Evolutionary conservation across 2,329 filamentous ascomycete genomes (phyloP).

Genomic region (Fusarium foetens): DNA sequence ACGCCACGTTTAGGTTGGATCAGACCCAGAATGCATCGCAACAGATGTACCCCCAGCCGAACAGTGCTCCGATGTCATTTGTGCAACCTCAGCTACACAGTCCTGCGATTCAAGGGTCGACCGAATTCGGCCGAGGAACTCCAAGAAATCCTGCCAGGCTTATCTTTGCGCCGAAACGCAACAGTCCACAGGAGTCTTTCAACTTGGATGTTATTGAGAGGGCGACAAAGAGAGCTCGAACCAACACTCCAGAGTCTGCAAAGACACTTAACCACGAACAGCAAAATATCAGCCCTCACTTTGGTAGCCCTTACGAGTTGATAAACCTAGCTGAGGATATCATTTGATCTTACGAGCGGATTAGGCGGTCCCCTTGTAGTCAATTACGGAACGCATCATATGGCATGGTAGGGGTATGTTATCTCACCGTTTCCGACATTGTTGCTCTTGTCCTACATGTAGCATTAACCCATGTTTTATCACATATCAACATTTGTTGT

Average conservation of each 20-base stretch:
- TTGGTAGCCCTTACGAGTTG: conserved; percentile 37
- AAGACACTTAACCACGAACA: conserved; percentile 60
- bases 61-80: conserved; percentile 30
- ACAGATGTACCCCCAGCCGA: conserved; percentile 47
- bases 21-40: conserved; percentile 55
- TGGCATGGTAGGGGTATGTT: background rate
- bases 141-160: conserved; percentile 2
- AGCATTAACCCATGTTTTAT: background rate
- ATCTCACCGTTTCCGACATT: conserved; percentile 1
- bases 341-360: background rate
- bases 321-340: background rate
- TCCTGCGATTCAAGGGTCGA: conserved; percentile 8
- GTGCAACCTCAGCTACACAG: conserved; percentile 26
- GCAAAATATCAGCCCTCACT: conserved; percentile 45
- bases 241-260: conserved; percentile 49
- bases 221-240: conserved; percentile 57
- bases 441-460: background rate
- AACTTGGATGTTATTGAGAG: conserved; percentile 45
- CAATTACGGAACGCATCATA: background rate
- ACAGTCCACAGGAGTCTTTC: conserved; percentile 19
- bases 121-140: conserved; percentile 17
- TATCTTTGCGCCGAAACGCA: conserved; percentile 13
- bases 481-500: background rate
- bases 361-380: background rate
- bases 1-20: conserved; percentile 25